A percentile compares a stretch with the other conserved stretches of the same genome.
Evolutionary conservation across 371 early-diverging fungal genomes (phyloP).

Genomic region (Mortierella sp.): DNA sequence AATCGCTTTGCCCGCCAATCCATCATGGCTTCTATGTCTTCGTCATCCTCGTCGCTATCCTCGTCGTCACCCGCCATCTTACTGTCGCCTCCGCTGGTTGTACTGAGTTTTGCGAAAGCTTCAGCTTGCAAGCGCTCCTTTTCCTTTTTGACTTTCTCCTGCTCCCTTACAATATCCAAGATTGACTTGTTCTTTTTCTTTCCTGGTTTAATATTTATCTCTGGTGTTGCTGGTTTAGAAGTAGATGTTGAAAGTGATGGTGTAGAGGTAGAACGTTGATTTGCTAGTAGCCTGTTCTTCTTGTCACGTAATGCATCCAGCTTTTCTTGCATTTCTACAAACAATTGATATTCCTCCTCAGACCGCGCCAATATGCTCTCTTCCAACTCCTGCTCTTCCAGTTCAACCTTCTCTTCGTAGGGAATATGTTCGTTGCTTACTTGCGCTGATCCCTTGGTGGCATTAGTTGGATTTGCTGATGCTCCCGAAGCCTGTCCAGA

Average conservation of each 20-base stretch:
- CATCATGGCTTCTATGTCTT: constrained; percentile 58
- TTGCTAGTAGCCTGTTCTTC: constrained; percentile 26
- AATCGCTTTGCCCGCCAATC: constrained; percentile 57
- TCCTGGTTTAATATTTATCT: constrained; percentile 15
- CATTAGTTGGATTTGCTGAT: neutral
- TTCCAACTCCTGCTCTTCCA: constrained; percentile 44
- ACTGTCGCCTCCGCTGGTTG: constrained; percentile 17
- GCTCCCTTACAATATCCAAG: constrained; percentile 54
- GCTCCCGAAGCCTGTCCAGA: constrained; percentile 5
- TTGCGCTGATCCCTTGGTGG: neutral
- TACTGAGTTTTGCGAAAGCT: constrained; percentile 25
- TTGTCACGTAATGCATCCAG: constrained; percentile 45
- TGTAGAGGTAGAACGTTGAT: neutral
- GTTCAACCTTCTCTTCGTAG: constrained; percentile 45
- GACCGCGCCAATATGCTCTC: constrained; percentile 45
- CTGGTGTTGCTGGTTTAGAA: neutral
- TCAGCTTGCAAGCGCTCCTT: constrained; percentile 42
- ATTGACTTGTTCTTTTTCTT: constrained; percentile 48
- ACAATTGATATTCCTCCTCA: constrained; percentile 48
- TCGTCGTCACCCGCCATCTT: constrained; percentile 31
- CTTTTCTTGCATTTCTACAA: constrained; percentile 52
- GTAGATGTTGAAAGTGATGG: neutral
- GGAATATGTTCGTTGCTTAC: constrained; percentile 22
- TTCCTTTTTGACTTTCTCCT: constrained; percentile 44
- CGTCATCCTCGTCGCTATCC: constrained; percentile 45